Conservation (phyloP, 208 protist species). For the Giardia muris region DNA sequence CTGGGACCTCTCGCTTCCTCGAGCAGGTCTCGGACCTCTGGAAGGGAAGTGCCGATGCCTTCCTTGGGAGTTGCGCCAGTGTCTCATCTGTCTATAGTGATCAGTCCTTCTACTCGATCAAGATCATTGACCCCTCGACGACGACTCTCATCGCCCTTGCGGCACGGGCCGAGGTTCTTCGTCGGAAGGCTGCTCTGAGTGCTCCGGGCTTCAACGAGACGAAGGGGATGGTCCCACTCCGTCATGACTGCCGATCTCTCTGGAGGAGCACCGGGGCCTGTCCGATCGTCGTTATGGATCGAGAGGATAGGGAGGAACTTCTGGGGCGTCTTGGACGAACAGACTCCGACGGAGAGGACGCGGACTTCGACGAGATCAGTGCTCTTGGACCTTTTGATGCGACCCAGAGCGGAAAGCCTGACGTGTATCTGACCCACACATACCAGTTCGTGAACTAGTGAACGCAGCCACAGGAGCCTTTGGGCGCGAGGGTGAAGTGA, state of each 20-base stretch:
- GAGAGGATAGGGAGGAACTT: not conserved
- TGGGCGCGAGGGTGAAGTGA: too few relatives aligned
- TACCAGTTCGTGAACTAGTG: not conserved
- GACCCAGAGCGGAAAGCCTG: not conserved
- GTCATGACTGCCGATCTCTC: not conserved
- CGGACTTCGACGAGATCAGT: not conserved
- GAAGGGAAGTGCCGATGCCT: conserved; percentile 1
- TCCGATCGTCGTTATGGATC: not conserved
- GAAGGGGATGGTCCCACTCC: not conserved
- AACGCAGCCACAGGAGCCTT: too few relatives aligned
- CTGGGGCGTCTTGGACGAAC: not conserved
- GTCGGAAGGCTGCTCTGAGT: not conserved
- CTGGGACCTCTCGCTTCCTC: not conserved
- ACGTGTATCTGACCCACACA: not conserved
- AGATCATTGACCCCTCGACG: not conserved
- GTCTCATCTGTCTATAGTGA: not conserved
- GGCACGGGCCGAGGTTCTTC: not conserved
- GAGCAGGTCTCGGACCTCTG: not conserved
- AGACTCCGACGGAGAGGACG: not conserved
- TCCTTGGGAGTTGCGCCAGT: not conserved
- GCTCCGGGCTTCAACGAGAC: not conserved
- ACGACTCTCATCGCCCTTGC: not conserved
- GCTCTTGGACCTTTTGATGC: not conserved
- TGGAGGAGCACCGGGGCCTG: not conserved
- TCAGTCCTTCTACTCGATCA: not conserved